Conservation (phyloP, 305 asterid genomes). For the Fraxinus sp. region DNA sequence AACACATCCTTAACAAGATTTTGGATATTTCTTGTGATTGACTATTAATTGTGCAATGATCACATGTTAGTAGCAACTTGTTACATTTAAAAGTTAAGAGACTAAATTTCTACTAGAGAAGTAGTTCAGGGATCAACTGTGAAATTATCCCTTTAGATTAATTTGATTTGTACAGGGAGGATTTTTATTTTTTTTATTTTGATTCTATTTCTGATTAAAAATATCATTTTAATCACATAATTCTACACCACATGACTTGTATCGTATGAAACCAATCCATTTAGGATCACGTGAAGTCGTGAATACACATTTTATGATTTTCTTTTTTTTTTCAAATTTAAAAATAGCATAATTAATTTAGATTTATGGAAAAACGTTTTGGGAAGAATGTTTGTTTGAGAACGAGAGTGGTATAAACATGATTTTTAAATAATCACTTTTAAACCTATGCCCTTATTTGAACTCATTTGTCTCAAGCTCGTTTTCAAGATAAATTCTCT, state of each 20-base stretch:
- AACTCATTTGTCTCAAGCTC: background rate
- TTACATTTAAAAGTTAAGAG: too few relatives aligned
- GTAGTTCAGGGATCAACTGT: background rate
- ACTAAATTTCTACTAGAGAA: background rate
- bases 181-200: too few relatives aligned
- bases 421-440: background rate
- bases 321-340: background rate
- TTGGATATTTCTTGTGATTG: background rate
- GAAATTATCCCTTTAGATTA: background rate
- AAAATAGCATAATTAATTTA: background rate
- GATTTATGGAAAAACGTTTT: background rate
- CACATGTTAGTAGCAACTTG: background rate
- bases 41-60: background rate
- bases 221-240: too few relatives aligned
- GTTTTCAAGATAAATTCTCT: background rate
- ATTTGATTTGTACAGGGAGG: background rate
- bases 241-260: background rate
- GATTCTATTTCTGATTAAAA: background rate
- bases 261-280: background rate
- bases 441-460: background rate
- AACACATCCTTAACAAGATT: too few relatives aligned
- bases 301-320: background rate
- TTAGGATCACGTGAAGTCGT: background rate
- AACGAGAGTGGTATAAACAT: background rate
- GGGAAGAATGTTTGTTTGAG: background rate